These are phyloP conservation scores for Colletotrichum musae DNA, from an alignment of 2,329 filamentous ascomycete species.

Conservation along the genomic window DNA sequence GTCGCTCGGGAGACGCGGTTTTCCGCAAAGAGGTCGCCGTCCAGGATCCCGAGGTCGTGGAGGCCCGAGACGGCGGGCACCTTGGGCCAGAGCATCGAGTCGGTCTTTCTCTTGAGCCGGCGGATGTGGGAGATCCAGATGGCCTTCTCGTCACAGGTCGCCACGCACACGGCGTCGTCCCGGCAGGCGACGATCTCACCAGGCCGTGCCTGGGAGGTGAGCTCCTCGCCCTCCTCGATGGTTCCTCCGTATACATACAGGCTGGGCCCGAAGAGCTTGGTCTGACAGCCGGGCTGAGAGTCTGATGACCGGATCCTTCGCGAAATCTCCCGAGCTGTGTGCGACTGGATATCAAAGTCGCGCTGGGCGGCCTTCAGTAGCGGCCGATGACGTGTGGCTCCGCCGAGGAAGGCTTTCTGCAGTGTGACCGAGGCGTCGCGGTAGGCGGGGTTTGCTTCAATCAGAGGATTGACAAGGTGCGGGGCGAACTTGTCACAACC, in stretches of 20 bases:
- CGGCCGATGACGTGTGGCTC: slow-evolving; percentile 52
- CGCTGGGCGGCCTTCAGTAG: slow-evolving; percentile 56
- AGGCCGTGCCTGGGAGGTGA: slow-evolving; percentile 36
- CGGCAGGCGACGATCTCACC: slow-evolving; percentile 53
- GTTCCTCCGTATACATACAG: slow-evolving; percentile 59
- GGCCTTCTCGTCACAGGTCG: slow-evolving; percentile 55
- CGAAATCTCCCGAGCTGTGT: slow-evolving; percentile 55
- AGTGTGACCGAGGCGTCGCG: slow-evolving; percentile 49
- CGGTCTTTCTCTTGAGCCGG: slow-evolving; percentile 53
- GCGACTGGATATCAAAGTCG: slow-evolving; percentile 52
- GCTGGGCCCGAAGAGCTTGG: slow-evolving; percentile 52
- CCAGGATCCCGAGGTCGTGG: slow-evolving; percentile 50
- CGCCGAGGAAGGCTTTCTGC: slow-evolving; percentile 55
- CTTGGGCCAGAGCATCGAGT: slow-evolving; percentile 57
- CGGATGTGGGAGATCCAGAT: slow-evolving; percentile 59
- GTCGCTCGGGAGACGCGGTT: slow-evolving; percentile 36
- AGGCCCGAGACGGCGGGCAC: slow-evolving; percentile 54
- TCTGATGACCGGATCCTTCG: slow-evolving; percentile 58
- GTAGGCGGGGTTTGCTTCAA: slow-evolving; percentile 37
- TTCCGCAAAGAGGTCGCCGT: slow-evolving; percentile 36
- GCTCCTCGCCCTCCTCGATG: slow-evolving; percentile 50
- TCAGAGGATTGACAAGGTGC: slow-evolving; percentile 40
- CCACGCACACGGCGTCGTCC: slow-evolving; percentile 53
- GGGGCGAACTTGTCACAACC: slow-evolving; percentile 29
- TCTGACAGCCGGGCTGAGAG: slow-evolving; percentile 58